Conservation (phyloP, 306 rosid species). For the Hippophae gyantsensis region DNA sequence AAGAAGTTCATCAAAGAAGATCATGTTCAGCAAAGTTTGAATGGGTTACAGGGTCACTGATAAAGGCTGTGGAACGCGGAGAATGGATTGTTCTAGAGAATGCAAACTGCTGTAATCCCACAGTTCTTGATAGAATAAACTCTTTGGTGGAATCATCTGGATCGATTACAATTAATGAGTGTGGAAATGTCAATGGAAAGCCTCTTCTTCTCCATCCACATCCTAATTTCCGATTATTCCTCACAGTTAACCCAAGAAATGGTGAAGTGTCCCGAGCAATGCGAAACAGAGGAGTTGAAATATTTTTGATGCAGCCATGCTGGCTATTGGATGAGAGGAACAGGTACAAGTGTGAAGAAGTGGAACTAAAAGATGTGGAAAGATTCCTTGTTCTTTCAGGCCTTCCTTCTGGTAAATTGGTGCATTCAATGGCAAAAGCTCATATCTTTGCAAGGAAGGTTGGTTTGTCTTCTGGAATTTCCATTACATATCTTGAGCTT, state of each 20-base stretch:
- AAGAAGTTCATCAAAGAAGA: conserved; percentile 37
- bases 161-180: conserved; percentile 75
- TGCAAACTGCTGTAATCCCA: conserved; percentile 90
- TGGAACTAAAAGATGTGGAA: conserved; percentile 49
- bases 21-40: conserved; percentile 64
- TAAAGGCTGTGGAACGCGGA: conserved; percentile 83
- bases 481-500: conserved; percentile 66
- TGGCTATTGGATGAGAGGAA: conserved; percentile 49
- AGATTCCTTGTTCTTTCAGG: conserved; percentile 62
- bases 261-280: conserved; percentile 97
- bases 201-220: conserved; percentile 72
- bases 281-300: conserved; percentile 95
- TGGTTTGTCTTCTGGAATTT: conserved; percentile 38
- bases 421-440: conserved; percentile 60
- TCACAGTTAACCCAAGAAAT: conserved; percentile 68
- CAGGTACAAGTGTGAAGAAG: conserved; percentile 21
- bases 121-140: conserved; percentile 95
- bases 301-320: conserved; percentile 69
- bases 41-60: conserved; percentile 72
- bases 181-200: conserved; percentile 77
- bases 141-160: conserved; percentile 85
- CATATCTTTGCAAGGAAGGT: conserved; percentile 65
- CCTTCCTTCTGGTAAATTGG: conserved; percentile 50
- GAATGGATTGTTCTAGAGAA: conserved; percentile 92
- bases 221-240: conserved; percentile 79